Conservation (phyloP, 2,329 filamentous ascomycete genomes). For the Claviceps capensis region DNA sequence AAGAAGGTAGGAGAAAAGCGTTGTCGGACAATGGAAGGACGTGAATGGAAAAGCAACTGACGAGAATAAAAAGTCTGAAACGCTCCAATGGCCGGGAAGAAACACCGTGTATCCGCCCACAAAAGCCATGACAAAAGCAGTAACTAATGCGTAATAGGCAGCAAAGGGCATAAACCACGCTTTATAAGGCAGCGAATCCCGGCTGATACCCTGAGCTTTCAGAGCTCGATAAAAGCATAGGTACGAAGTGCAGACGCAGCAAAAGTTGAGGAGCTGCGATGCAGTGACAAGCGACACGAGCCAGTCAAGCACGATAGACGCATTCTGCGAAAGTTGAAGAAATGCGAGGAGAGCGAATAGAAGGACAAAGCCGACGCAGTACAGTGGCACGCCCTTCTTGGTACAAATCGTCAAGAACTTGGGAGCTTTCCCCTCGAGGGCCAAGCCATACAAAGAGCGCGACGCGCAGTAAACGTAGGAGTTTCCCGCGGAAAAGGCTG, state of each 20-base stretch:
- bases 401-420: slow-evolving; percentile 47
- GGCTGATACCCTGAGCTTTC: slow-evolving; percentile 52
- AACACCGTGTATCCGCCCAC: slow-evolving; percentile 68
- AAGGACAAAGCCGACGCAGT: slow-evolving; percentile 54
- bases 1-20: neutral
- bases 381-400: slow-evolving; percentile 55
- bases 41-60: slow-evolving; percentile 18
- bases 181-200: slow-evolving; percentile 56
- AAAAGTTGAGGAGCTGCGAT: slow-evolving; percentile 61
- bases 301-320: slow-evolving; percentile 58
- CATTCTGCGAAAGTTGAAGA: slow-evolving; percentile 52
- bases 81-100: slow-evolving; percentile 47
- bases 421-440: slow-evolving; percentile 54
- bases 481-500: slow-evolving; percentile 55
- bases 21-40: too few relatives aligned
- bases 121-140: slow-evolving; percentile 57
- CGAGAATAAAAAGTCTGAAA: slow-evolving; percentile 61
- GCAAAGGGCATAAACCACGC: slow-evolving; percentile 57
- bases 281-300: slow-evolving; percentile 57
- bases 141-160: slow-evolving; percentile 51
- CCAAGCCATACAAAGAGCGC: slow-evolving; percentile 53
- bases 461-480: slow-evolving; percentile 52
- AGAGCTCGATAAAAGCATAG: slow-evolving; percentile 59
- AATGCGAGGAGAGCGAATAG: slow-evolving; percentile 59
- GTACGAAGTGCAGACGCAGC: slow-evolving; percentile 56